These are phyloP conservation scores for Hanseniaspora singularis DNA, from an alignment of 805 yeast genomes.

Conservation along the genomic window DNA sequence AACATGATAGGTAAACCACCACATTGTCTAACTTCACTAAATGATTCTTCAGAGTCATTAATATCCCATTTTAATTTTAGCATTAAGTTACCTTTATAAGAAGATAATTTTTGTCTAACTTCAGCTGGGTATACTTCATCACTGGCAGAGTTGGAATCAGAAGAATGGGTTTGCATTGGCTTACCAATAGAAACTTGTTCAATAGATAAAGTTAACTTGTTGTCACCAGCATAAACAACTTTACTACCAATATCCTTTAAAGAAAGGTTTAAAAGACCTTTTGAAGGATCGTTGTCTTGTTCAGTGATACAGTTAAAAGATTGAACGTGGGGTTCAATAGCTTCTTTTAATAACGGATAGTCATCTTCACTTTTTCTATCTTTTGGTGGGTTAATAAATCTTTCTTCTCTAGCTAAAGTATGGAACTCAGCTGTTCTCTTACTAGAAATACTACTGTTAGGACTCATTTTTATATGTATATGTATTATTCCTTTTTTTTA, in stretches of 20 bases:
- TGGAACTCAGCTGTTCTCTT: slow-evolving; percentile 36
- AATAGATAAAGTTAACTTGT: slow-evolving; percentile 71
- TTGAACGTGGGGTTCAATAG: slow-evolving; percentile 89
- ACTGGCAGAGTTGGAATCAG: slow-evolving; percentile 49
- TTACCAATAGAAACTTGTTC: slow-evolving; percentile 79
- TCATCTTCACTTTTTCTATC: slow-evolving; percentile 47
- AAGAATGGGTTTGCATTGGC: slow-evolving; percentile 38
- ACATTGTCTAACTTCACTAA: slow-evolving; percentile 70
- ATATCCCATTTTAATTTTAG: slow-evolving; percentile 75
- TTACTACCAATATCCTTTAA: slow-evolving; percentile 81
- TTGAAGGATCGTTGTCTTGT: slow-evolving; percentile 50
- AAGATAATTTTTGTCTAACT: slow-evolving; percentile 77
- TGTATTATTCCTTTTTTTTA: background rate
- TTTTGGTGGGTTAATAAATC: slow-evolving; percentile 81
- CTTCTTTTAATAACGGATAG: slow-evolving; percentile 72
- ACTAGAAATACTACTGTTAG: slow-evolving; percentile 23
- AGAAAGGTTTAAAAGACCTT: slow-evolving; percentile 68
- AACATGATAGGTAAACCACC: slow-evolving; percentile 90
- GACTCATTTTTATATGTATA: slow-evolving; percentile 26
- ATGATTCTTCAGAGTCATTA: slow-evolving; percentile 71
- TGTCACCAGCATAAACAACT: slow-evolving; percentile 72
- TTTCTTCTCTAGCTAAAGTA: slow-evolving; percentile 77
- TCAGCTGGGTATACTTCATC: slow-evolving; percentile 74
- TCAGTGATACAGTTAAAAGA: slow-evolving; percentile 92
- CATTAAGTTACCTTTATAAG: slow-evolving; percentile 68